These are phyloP conservation scores for Suhomyces sp. DNA, from an alignment of 805 yeast genomes.

Conservation along the genomic window DNA sequence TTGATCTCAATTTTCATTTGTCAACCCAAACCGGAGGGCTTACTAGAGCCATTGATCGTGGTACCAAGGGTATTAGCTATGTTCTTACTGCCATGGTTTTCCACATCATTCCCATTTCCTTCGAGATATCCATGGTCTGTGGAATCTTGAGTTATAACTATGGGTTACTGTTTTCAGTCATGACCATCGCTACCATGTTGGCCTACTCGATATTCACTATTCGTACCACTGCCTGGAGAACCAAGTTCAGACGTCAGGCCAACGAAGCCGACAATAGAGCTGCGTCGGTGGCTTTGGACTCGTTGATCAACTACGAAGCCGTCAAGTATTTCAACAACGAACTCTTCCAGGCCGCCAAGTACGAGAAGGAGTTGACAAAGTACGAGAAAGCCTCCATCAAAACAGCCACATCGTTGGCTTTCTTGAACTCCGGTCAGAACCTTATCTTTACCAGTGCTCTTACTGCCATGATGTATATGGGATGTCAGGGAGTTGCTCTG, in stretches of 20 bases:
- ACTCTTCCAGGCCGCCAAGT: constrained; percentile 69
- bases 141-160: constrained; percentile 92
- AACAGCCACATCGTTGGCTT: constrained; percentile 82
- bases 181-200: constrained; percentile 84
- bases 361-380: constrained; percentile 66
- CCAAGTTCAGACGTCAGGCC: constrained; percentile 80
- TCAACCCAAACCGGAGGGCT: constrained; percentile 93
- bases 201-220: constrained; percentile 86
- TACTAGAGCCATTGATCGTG: constrained; percentile 94
- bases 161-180: constrained; percentile 84
- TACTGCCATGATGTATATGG: constrained; percentile 98
- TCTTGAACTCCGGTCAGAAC: constrained; percentile 75
- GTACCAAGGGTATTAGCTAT: constrained; percentile 94
- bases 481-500: constrained; percentile 84
- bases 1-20: constrained; percentile 88
- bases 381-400: constrained; percentile 76
- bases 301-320: constrained; percentile 89
- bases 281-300: constrained; percentile 92
- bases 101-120: constrained; percentile 88
- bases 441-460: constrained; percentile 81
- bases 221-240: constrained; percentile 93
- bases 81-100: constrained; percentile 96
- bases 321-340: constrained; percentile 96
- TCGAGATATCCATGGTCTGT: constrained; percentile 90
- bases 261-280: constrained; percentile 93